Conservation (phyloP, 352 stramenopile species). For the Phytophthora litchii region DNA sequence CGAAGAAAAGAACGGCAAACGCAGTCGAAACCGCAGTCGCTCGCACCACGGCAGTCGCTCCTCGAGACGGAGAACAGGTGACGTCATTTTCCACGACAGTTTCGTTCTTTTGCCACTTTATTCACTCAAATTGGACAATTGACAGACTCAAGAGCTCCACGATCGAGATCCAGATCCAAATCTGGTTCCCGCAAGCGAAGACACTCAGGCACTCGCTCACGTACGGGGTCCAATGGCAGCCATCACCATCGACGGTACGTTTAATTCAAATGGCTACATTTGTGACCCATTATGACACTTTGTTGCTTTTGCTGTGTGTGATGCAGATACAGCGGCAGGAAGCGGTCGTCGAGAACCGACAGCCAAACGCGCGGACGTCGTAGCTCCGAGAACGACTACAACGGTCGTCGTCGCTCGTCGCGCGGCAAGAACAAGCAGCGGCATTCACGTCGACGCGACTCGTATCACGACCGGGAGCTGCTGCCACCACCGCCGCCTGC, state of each 20-base stretch:
- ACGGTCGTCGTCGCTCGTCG: conserved; percentile 20
- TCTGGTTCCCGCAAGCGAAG: conserved; percentile 34
- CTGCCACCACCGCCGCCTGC: conserved; percentile 11
- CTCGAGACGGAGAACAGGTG: conserved; percentile 35
- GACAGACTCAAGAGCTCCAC: conserved; percentile 30
- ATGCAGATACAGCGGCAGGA: conserved; percentile 31
- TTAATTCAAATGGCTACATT: not conserved
- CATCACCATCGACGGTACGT: conserved; percentile 33
- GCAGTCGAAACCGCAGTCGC: conserved; percentile 28
- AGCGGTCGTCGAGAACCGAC: conserved; percentile 26
- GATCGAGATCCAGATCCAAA: conserved; percentile 38
- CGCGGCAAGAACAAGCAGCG: conserved; percentile 41
- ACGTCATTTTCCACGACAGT: not conserved
- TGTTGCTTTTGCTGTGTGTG: conserved; percentile 1
- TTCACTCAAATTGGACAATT: not conserved
- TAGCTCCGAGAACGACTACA: conserved; percentile 26
- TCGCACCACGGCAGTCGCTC: conserved; percentile 33
- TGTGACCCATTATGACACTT: conserved; percentile 3
- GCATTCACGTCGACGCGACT: conserved; percentile 36
- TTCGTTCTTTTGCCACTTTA: conserved; percentile 7
- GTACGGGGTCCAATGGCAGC: conserved; percentile 28
- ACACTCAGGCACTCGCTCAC: conserved; percentile 35
- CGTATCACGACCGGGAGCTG: conserved; percentile 34
- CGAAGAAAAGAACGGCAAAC: conserved; percentile 13
- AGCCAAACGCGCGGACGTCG: conserved; percentile 31